Percentiles rank a stretch among this genome's conserved stretches.
These are phyloP conservation scores for Rubia balearica DNA, from an alignment of 305 asterid genomes.

Conservation along the genomic window DNA sequence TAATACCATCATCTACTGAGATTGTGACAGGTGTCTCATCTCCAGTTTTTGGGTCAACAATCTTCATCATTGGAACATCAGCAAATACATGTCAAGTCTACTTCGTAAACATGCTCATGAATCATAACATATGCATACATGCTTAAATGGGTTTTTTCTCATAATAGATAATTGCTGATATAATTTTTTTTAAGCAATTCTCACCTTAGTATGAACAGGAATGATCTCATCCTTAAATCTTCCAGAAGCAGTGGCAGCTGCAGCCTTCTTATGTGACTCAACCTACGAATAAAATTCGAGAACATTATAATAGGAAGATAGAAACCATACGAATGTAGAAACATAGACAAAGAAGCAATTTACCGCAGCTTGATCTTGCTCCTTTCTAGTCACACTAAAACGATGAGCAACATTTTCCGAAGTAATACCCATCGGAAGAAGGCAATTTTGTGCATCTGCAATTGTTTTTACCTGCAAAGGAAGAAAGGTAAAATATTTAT, in stretches of 20 bases:
- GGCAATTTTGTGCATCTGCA: slow-evolving; percentile 89
- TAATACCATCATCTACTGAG: slow-evolving; percentile 86
- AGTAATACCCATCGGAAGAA: slow-evolving; percentile 96
- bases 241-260: slow-evolving; percentile 74
- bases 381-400: slow-evolving; percentile 80
- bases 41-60: slow-evolving; percentile 74
- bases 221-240: slow-evolving; percentile 35
- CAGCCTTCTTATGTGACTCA: slow-evolving; percentile 89
- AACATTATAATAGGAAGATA: neutral
- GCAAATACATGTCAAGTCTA: slow-evolving; percentile 2
- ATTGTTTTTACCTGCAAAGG: slow-evolving; percentile 57
- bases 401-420: slow-evolving; percentile 97
- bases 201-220: slow-evolving; percentile 59
- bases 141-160: neutral
- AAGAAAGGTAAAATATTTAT: neutral
- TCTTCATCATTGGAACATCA: slow-evolving; percentile 20
- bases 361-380: slow-evolving; percentile 98
- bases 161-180: neutral
- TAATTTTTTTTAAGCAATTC: neutral
- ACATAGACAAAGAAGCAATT: slow-evolving; percentile 23
- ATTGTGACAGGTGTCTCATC: slow-evolving; percentile 81
- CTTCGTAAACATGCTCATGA: neutral
- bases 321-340: neutral
- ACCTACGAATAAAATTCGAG: slow-evolving; percentile 39
- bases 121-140: neutral